phyloP scores from a whole-genome alignment of 306 rosid genomes.

The Datisca glomerata region DNA sequence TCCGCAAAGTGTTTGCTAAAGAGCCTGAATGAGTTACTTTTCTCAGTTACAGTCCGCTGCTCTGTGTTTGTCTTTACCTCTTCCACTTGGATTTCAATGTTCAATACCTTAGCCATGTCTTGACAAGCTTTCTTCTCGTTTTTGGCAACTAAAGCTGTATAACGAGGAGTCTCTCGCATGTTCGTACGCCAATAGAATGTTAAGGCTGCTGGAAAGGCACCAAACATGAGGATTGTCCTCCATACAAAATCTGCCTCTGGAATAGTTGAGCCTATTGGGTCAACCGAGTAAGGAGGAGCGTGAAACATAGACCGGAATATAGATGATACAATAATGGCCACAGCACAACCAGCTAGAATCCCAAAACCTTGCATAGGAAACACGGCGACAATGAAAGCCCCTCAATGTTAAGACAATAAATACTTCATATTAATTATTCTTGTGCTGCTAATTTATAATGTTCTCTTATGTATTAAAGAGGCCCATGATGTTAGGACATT shows the following conservation, averaged over 20 bases:
- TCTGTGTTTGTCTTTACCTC: background rate
- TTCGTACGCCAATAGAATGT: slow-evolving; percentile 41
- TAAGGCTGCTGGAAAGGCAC: slow-evolving; percentile 37
- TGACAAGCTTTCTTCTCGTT: slow-evolving; percentile 22
- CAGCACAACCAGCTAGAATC: slow-evolving; percentile 43
- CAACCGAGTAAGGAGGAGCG: slow-evolving; percentile 9
- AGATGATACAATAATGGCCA: slow-evolving; percentile 33
- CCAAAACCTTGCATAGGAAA: slow-evolving; percentile 54
- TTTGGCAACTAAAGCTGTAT: slow-evolving; percentile 53
- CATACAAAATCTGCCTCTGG: slow-evolving; percentile 40
- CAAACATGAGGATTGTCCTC: slow-evolving; percentile 57
- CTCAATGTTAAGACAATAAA: too few species aligned
- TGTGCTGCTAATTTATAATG: too few species aligned
- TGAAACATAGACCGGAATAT: slow-evolving; percentile 17
- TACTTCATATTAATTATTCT: too few species aligned
- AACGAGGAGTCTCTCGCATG: slow-evolving; percentile 54
- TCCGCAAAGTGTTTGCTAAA: slow-evolving; percentile 32
- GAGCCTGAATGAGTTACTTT: slow-evolving; percentile 23
- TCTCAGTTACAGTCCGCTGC: background rate
- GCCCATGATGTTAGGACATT: too few species aligned
- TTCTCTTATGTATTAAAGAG: too few species aligned
- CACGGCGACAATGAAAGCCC: slow-evolving; percentile 46
- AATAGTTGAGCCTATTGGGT: slow-evolving; percentile 23
- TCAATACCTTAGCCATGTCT: slow-evolving; percentile 48
- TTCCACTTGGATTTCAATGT: slow-evolving; percentile 9